phyloP scores from a whole-genome alignment of 352 stramenopile genomes.

The Phytophthora melonis region DNA sequence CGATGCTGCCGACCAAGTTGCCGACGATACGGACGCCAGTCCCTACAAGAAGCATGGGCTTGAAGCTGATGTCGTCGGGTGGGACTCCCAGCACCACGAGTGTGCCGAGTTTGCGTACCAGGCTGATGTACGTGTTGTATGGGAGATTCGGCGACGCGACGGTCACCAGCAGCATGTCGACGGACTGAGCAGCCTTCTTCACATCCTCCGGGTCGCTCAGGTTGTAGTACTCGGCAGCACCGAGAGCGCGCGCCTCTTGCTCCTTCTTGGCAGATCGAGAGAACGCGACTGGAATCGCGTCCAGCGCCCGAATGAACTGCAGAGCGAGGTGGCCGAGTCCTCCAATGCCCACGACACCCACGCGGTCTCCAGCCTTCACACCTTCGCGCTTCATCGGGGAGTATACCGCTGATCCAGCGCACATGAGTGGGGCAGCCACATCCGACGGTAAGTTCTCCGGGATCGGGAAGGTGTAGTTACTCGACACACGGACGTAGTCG shows the following conservation, averaged over 20 bases:
- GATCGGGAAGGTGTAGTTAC: no score
- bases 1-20: constrained; percentile 76
- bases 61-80: constrained; percentile 52
- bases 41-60: constrained; percentile 55
- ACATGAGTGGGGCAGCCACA: no score
- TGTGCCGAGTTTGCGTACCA: constrained; percentile 63
- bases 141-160: constrained; percentile 51
- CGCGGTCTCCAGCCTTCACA: no score
- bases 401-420: no score
- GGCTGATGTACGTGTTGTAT: constrained; percentile 51
- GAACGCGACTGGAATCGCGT: background rate
- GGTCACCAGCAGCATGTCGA: constrained; percentile 66
- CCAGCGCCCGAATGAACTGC: no score
- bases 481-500: no score
- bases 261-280: background rate
- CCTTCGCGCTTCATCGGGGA: no score
- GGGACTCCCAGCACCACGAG: constrained; percentile 70
- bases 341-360: no score
- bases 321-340: no score
- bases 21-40: constrained; percentile 55
- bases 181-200: constrained; percentile 28
- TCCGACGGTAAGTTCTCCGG: no score
- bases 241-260: background rate
- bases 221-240: background rate
- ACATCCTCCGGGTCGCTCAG: constrained; percentile 30